phyloP scores from a whole-genome alignment of 2,329 filamentous ascomycete genomes.

The Colletotrichum spaethianum region DNA sequence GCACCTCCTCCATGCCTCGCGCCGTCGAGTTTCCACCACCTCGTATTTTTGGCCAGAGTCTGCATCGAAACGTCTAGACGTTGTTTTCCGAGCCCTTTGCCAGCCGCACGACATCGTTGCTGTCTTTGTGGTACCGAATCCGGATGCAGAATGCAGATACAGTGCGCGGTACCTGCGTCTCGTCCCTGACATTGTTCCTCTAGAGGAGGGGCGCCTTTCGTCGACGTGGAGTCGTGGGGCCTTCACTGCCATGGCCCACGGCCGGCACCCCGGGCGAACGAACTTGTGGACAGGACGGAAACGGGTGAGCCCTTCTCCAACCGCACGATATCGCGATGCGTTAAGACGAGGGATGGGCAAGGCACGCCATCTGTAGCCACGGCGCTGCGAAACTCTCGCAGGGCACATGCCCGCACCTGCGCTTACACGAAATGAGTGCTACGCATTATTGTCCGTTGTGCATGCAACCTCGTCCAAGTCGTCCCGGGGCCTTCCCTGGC shows the following conservation, averaged over 20 bases:
- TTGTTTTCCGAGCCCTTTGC: neutral
- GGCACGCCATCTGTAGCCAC: neutral
- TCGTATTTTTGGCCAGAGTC: conserved; percentile 7
- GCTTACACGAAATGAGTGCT: conserved; percentile 27
- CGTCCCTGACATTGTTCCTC: conserved; percentile 11
- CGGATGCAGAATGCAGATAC: conserved; percentile 4
- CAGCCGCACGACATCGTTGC: neutral
- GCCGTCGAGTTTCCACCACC: neutral
- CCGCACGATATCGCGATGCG: conserved; percentile 16
- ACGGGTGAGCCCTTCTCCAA: conserved; percentile 7
- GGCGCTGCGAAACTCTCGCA: neutral
- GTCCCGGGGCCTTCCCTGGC: neutral
- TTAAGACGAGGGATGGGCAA: conserved; percentile 13
- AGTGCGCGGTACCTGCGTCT: conserved; percentile 32
- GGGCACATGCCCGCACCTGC: conserved; percentile 6
- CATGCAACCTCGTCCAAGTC: conserved; percentile 8
- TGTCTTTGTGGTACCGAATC: neutral
- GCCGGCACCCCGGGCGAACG: neutral
- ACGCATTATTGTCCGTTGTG: conserved; percentile 32
- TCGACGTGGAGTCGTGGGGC: conserved; percentile 15
- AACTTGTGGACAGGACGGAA: conserved; percentile 12
- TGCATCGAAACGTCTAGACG: neutral
- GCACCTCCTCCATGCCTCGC: neutral
- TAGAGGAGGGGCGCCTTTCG: neutral
- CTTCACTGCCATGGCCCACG: conserved; percentile 3